phyloP scores from a whole-genome alignment of 108 stramenopile species.

The Pseudonitzschia delicatissima region DNA sequence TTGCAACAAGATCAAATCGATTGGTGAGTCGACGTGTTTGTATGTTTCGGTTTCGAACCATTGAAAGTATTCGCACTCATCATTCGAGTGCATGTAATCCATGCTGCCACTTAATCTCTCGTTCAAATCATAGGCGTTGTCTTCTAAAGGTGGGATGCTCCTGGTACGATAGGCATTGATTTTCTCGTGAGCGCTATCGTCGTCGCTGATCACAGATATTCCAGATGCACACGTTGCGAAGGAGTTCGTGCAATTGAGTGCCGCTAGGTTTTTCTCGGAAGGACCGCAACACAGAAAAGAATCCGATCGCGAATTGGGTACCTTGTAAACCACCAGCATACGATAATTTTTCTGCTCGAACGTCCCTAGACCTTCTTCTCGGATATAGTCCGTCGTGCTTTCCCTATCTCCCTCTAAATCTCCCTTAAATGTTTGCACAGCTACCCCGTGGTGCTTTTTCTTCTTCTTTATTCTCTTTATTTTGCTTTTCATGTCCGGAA shows the following conservation, averaged over 20 bases:
- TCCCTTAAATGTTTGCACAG: no score
- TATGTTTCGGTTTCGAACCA: slow-evolving; percentile 8
- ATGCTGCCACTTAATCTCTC: not conserved
- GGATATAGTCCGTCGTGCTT: not conserved
- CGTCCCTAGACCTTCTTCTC: not conserved
- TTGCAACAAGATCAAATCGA: slow-evolving; percentile 5
- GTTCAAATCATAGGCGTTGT: not conserved
- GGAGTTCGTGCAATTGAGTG: not conserved
- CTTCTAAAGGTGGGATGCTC: not conserved
- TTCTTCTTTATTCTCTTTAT: not conserved
- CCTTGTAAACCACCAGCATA: not conserved
- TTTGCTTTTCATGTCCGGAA: not conserved
- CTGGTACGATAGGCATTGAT: not conserved
- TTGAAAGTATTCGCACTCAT: slow-evolving; percentile 11
- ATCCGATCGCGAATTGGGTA: not conserved
- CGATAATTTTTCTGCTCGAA: not conserved
- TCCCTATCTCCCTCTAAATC: no score
- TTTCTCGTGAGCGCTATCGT: not conserved
- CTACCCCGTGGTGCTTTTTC: not conserved
- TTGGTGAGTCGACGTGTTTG: not conserved
- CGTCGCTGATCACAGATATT: no score
- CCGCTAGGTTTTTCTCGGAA: not conserved
- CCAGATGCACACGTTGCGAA: no score
- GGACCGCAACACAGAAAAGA: not conserved
- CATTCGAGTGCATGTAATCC: not conserved